Conservation (phyloP, 176 grass and related monocot genomes). For the Zoysia pacifica region DNA sequence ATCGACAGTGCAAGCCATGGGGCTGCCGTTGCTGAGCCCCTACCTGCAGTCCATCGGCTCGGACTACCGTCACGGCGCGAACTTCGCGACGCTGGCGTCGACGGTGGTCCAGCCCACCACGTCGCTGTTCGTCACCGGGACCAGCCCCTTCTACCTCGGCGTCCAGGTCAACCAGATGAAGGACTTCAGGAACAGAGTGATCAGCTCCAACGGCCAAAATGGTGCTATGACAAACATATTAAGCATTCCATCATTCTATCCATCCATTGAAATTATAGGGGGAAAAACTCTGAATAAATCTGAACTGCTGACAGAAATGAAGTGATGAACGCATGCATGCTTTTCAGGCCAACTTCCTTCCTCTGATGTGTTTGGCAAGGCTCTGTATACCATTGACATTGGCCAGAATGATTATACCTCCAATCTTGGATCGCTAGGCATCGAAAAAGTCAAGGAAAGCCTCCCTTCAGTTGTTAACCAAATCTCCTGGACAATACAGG, state of each 20-base stretch:
- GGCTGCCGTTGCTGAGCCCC: conserved; percentile 71
- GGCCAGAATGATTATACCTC: conserved; percentile 88
- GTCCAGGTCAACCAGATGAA: conserved; percentile 77
- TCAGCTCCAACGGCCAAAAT: background rate
- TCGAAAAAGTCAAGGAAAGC: conserved; percentile 44
- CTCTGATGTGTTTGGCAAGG: conserved; percentile 24
- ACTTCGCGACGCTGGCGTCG: conserved; percentile 83
- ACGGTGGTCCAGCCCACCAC: conserved; percentile 67
- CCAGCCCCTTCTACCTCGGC: conserved; percentile 72
- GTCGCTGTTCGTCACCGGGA: conserved; percentile 71
- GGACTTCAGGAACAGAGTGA: conserved; percentile 39
- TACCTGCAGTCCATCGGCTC: conserved; percentile 74
- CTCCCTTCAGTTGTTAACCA: conserved; percentile 58
- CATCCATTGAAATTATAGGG: background rate
- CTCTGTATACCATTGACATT: conserved; percentile 77
- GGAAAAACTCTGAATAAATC: background rate
- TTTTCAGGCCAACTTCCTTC: conserved; percentile 51
- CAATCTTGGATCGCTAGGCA: conserved; percentile 47
- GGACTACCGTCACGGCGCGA: conserved; percentile 66
- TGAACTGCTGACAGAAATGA: background rate
- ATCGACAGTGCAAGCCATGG: conserved; percentile 53
- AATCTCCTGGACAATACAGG: conserved; percentile 68
- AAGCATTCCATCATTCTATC: background rate
- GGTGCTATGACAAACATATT: conserved; percentile 2
- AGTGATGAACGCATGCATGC: background rate